Evolutionary conservation across 2,329 filamentous ascomycete genomes (phyloP).

Genomic region (Aureobasidium sp.): DNA sequence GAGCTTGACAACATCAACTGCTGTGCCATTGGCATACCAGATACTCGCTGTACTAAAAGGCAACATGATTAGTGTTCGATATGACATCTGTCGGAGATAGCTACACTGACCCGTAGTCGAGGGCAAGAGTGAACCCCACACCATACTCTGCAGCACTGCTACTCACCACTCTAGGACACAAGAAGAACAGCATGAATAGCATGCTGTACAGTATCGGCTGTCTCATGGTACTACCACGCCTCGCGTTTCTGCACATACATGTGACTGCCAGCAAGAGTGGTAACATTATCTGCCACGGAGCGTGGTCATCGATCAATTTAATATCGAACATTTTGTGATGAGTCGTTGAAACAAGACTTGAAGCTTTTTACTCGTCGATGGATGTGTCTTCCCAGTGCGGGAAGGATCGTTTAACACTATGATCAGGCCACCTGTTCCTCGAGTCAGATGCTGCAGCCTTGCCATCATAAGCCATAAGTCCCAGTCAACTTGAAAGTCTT

Average conservation of each 20-base stretch:
- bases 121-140: background rate
- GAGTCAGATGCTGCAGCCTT: background rate
- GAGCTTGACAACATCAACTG: background rate
- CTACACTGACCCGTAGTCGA: background rate
- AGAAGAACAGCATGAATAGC: background rate
- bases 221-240: background rate
- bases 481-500: background rate
- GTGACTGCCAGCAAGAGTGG: background rate
- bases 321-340: background rate
- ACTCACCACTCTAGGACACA: background rate
- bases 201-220: background rate
- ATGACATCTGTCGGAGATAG: too few species aligned
- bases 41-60: background rate
- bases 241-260: background rate
- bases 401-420: too few species aligned
- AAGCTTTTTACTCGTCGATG: background rate
- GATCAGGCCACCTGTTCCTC: background rate
- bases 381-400: too few species aligned
- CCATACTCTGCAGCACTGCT: background rate
- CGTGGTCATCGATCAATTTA: background rate
- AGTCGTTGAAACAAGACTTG: background rate
- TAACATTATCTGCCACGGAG: background rate
- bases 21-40: background rate
- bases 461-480: background rate
- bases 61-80: background rate